phyloP scores from a whole-genome alignment of 805 yeast genomes.

The Candida montana region DNA sequence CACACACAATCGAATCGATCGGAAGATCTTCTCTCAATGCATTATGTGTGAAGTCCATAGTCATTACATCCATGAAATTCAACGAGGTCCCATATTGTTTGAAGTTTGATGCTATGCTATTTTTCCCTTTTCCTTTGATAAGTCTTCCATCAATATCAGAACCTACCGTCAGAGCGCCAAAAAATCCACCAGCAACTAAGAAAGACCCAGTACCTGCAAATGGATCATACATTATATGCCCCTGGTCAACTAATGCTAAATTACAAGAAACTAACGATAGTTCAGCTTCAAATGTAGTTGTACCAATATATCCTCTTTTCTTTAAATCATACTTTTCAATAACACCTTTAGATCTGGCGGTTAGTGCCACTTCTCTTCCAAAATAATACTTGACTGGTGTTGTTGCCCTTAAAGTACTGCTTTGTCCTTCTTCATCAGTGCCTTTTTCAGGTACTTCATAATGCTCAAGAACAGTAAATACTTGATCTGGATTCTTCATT shows the following conservation, averaged over 20 bases:
- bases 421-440: neutral
- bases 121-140: slow-evolving; percentile 60
- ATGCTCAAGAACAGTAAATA: slow-evolving; percentile 70
- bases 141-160: slow-evolving; percentile 89
- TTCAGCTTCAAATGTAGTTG: slow-evolving; percentile 96
- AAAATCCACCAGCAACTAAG: slow-evolving; percentile 78
- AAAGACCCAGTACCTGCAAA: slow-evolving; percentile 97
- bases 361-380: slow-evolving; percentile 62
- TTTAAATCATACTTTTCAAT: slow-evolving; percentile 78
- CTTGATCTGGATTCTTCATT: slow-evolving; percentile 70
- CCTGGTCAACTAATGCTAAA: slow-evolving; percentile 65
- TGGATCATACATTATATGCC: slow-evolving; percentile 81
- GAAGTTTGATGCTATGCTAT: slow-evolving; percentile 61
- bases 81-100: slow-evolving; percentile 58
- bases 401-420: slow-evolving; percentile 30
- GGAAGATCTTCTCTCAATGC: slow-evolving; percentile 58
- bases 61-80: slow-evolving; percentile 65
- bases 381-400: slow-evolving; percentile 60
- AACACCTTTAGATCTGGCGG: slow-evolving; percentile 57
- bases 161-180: slow-evolving; percentile 76
- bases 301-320: slow-evolving; percentile 83
- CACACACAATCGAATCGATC: slow-evolving; percentile 84
- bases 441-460: slow-evolving; percentile 43
- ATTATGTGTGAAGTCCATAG: slow-evolving; percentile 94
- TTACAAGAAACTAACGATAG: slow-evolving; percentile 83